Evolutionary conservation across 1,284 basidiomycete species (phyloP).

Genomic region (Inonotus hispidus): DNA sequence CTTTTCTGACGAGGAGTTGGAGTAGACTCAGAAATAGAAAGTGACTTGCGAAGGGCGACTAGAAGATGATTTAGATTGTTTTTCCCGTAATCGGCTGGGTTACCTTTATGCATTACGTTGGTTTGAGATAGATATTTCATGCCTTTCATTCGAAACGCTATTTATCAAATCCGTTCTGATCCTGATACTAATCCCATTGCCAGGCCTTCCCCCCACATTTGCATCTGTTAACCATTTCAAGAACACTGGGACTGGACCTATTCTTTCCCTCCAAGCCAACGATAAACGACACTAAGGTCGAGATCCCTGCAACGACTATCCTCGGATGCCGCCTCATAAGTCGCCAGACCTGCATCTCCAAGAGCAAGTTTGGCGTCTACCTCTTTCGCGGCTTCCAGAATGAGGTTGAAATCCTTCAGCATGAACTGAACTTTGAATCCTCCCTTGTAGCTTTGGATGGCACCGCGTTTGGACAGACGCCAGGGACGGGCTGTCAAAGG

Average conservation of each 20-base stretch:
- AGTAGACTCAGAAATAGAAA: background rate
- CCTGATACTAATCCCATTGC: too few relatives aligned
- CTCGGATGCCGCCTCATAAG: constrained; percentile 18
- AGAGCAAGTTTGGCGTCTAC: constrained; percentile 21
- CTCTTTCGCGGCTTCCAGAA: constrained; percentile 16
- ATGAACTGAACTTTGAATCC: constrained; percentile 23
- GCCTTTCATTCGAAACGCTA: too few relatives aligned
- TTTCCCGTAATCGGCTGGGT: background rate
- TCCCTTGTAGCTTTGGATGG: constrained; percentile 20
- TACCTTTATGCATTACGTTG: background rate
- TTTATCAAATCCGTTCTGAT: too few relatives aligned
- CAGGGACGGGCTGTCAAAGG: constrained; percentile 19
- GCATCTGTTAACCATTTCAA: too few relatives aligned
- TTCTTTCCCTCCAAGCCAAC: background rate
- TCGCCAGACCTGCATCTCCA: constrained; percentile 19
- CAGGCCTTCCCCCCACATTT: too few relatives aligned
- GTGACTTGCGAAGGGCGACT: background rate
- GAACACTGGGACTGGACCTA: background rate
- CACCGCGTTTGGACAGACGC: constrained; percentile 21
- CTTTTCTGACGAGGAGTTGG: constrained; percentile 62
- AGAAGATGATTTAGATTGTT: too few relatives aligned
- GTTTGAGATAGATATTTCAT: background rate
- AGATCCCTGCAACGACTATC: constrained; percentile 19
- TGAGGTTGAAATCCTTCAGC: constrained; percentile 21
- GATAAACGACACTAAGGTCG: constrained; percentile 20